Conservation (phyloP, 2,329 filamentous ascomycete species). For the Penicillium sclerotiorum region DNA sequence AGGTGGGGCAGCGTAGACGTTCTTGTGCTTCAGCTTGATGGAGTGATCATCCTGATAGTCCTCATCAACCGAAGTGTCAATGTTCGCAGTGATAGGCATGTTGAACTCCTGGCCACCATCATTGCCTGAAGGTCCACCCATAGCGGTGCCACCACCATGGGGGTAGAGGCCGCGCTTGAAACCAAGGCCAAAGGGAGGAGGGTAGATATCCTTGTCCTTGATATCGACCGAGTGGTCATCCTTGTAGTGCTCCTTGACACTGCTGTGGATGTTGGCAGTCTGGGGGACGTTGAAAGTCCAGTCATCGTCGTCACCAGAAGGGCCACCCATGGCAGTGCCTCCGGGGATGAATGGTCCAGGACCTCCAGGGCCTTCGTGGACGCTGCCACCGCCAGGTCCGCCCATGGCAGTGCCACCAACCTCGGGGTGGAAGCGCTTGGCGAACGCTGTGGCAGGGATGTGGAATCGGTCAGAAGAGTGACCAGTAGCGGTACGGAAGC, state of each 20-base stretch:
- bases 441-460: conserved; percentile 1
- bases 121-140: conserved; percentile 27
- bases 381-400: conserved; percentile 15
- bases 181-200: conserved; percentile 11
- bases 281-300: conserved; percentile 2
- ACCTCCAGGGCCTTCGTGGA: conserved; percentile 3
- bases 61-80: conserved; percentile 17
- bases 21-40: conserved; percentile 16
- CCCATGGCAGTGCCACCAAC: conserved; percentile 21
- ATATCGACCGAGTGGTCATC: conserved; percentile 22
- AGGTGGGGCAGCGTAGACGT: conserved; percentile 12
- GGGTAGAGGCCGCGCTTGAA: conserved; percentile 18
- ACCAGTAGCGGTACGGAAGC: neutral
- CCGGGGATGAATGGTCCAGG: conserved; percentile 7
- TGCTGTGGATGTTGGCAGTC: conserved; percentile 11
- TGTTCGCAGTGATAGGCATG: conserved; percentile 15
- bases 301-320: conserved; percentile 20
- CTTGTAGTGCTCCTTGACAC: conserved; percentile 20
- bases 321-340: conserved; percentile 21
- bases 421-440: conserved; percentile 15
- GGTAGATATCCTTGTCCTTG: conserved; percentile 20
- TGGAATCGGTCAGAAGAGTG: conserved; percentile 12
- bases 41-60: conserved; percentile 21
- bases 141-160: conserved; percentile 14
- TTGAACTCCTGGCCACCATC: conserved; percentile 28